phyloP scores from a whole-genome alignment of 495 filamentous ascomycete genomes.

The Hypoxylon rickii region DNA sequence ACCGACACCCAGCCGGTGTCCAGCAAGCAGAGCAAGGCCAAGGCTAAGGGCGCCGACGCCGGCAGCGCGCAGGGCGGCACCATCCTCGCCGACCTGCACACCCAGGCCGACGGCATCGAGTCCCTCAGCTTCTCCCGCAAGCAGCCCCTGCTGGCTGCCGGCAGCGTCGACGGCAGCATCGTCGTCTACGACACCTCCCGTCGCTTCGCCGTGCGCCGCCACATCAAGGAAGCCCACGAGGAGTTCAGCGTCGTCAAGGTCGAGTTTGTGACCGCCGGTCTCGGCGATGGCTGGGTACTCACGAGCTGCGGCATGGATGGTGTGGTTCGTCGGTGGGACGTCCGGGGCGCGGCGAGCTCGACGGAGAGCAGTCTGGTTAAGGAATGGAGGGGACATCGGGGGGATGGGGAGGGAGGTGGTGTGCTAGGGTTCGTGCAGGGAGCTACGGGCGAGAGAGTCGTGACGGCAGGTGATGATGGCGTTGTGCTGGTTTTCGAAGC shows the following conservation, averaged over 20 bases:
- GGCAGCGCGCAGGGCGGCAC: conserved; percentile 58
- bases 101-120: conserved; percentile 76
- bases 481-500: conserved; percentile 71
- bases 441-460: conserved; percentile 67
- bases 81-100: conserved; percentile 67
- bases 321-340: conserved; percentile 84
- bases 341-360: conserved; percentile 72
- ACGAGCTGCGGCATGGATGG: conserved; percentile 88
- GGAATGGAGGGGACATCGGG: conserved; percentile 84
- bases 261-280: conserved; percentile 67
- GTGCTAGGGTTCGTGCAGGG: conserved; percentile 86
- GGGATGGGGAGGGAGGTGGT: conserved; percentile 80
- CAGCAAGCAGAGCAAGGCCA: conserved; percentile 44
- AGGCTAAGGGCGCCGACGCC: conserved; percentile 48
- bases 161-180: conserved; percentile 88
- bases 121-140: conserved; percentile 80
- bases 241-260: conserved; percentile 87
- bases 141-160: conserved; percentile 79
- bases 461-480: conserved; percentile 89
- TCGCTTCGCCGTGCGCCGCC: conserved; percentile 77
- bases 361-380: conserved; percentile 65
- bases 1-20: conserved; percentile 37
- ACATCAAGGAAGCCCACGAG: conserved; percentile 81
- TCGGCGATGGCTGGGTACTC: conserved; percentile 62
- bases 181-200: conserved; percentile 84